Conservation (phyloP, 345 rosid genomes). For the Arabidopsis arenosa region DNA sequence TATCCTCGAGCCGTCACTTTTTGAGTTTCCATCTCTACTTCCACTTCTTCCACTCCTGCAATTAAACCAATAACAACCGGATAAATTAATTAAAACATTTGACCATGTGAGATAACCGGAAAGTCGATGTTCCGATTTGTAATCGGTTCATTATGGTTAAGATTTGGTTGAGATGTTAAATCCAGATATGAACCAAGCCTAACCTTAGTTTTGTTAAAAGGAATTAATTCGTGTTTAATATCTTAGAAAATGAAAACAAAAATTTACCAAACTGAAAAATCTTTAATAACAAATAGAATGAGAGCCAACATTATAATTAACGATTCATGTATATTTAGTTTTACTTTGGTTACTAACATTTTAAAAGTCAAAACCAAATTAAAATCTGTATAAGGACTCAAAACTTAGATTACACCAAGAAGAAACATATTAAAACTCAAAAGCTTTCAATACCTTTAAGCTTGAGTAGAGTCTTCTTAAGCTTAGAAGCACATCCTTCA, state of each 20-base stretch:
- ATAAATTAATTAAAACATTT: neutral
- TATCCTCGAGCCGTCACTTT: conserved; percentile 74
- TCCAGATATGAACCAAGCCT: neutral
- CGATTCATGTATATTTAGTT: neutral
- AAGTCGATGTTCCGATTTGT: neutral
- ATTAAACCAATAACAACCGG: neutral
- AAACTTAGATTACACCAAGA: neutral
- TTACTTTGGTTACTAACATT: conserved; percentile 12
- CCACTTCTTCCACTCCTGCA: conserved; percentile 85
- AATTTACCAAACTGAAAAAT: neutral
- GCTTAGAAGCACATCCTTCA: conserved; percentile 88
- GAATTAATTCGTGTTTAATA: no score
- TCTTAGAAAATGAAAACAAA: neutral
- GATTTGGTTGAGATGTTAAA: no score
- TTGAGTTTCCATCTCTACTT: conserved; percentile 82
- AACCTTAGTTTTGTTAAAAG: neutral
- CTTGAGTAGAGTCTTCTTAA: conserved; percentile 82
- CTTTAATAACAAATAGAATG: neutral
- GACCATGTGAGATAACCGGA: neutral
- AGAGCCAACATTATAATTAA: neutral
- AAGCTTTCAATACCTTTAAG: conserved; percentile 67
- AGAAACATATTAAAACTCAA: neutral
- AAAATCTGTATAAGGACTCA: neutral
- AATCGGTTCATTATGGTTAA: neutral
- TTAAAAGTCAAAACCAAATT: neutral